Base-by-base conservation (phyloP, 768 basidiomycete genomes). In the Polyporus arcularius region DNA sequence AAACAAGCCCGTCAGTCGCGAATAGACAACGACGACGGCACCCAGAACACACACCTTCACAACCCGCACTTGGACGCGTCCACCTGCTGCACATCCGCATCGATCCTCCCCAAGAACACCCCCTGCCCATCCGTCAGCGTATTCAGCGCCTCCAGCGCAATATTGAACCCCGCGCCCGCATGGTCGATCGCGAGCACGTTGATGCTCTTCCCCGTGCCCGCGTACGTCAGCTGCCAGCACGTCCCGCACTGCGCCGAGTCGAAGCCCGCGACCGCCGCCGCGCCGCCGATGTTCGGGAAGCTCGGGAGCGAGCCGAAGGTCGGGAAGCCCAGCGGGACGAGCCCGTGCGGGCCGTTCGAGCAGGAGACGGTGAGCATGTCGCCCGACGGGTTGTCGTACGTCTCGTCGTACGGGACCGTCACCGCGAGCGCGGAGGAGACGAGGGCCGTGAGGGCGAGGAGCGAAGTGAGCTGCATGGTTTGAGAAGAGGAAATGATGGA, bases 21-120 rank as follows among this genome's bases (percentile, higher is more conserved):
- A 48, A 26, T 26, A 26, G 21, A 26, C 21, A 26, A 26, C 21
- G 21, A 26, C 21, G 26, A 9, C 26, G 4, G 30, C 2, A 2
- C 8, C 21, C 28, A 35, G 35, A 14, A 42, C 7, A 49, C 43
- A 48, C 49, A 49, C 58, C 55, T 58, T 26, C 21, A 26, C 60
- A 85, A 70, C 18, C 85, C 85, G 66, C 88, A 89, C 52, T 68
- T 62, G 0, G 84, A 80, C 7, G 77, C 58, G 40, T 63, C 72
- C 8, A 87, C 81, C 60, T 82, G 71, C 3, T 60, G 71, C 7
- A 80, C 72, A 9, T 69, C 73, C 12, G 83, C 83, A 12, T 74
- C 48, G 26, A 87, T 75, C 28, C 80, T 72, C 9, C 87, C 87
- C 31, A 82, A 67, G 39, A 76, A 67, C 43, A 70, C 74, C 0